Evolutionary conservation across 2,329 filamentous ascomycete genomes (phyloP), one percentile per base, ranked within the genome.

Genomic region (Botryotinia narcissicola): DNA sequence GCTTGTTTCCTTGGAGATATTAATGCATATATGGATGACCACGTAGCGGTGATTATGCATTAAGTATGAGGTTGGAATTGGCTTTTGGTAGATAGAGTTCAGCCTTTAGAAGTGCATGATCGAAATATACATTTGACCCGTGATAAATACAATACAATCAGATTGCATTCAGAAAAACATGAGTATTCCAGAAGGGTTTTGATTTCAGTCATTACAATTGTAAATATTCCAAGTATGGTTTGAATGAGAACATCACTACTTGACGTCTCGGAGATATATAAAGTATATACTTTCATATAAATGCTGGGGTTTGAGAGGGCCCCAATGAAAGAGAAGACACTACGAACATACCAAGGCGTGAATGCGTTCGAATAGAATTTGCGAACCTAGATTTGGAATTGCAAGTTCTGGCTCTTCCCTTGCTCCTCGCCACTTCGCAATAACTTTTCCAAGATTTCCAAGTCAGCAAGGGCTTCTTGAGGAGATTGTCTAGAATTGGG

Each of bases 1-100:
- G 85, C 87, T 69, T 83, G 86, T 73, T 89, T 90, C 76, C 80
- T 91, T 78, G 87, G 86, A 3, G 85, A 90, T 76, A 89, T 91
- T 72, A 83, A 81, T 54, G 80, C 84, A 79, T 88, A 86, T 76
- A 87, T 74, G 74, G 71, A 74, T 40, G 72, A 71, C 37, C 73
- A 74, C 57, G 67, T 74, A n/a, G 71, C 73, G n/a, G 73, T 73
- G 3, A 62, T 74, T 37, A 67, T 73, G 29, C 40, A 67, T 57
- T 74, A 14, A 25, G 5, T 42, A 18, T 42, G 16, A 18, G 29
- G n/a, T 29, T 42, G 46, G 5, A 32, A 22, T 22, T 4, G 64
- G 25, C 10, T 14, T 29, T 42, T n/a, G 9, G 35, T 57, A 25
- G 35, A 68, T 68, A 42, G n/a, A 20, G 32, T 66, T 48, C 7